Percentiles rank a stretch among this genome's conserved stretches.
Evolutionary conservation across 2,329 filamentous ascomycete species (phyloP).

Genomic region (Penicillium sp.): DNA sequence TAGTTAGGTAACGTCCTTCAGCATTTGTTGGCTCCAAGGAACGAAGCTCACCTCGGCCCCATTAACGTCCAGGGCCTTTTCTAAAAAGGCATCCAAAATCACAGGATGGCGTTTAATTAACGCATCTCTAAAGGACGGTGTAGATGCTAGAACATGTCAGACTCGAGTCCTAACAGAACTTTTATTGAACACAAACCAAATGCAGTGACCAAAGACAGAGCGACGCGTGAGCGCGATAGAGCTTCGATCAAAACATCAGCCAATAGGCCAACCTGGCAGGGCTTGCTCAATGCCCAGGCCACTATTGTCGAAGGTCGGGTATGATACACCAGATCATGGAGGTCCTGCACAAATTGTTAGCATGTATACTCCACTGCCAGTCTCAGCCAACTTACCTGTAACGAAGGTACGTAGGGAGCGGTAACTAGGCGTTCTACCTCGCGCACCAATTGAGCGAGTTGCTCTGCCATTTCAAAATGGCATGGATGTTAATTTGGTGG

Average conservation of each 20-base stretch:
- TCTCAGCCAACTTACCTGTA: slow-evolving; percentile 42
- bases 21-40: no score
- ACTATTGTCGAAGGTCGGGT: slow-evolving; percentile 38
- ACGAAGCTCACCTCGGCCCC: slow-evolving; percentile 30
- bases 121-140: slow-evolving; percentile 32
- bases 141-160: slow-evolving; percentile 25
- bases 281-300: slow-evolving; percentile 49
- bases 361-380: slow-evolving; percentile 5
- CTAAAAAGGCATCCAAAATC: slow-evolving; percentile 37
- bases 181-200: slow-evolving; percentile 42
- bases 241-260: slow-evolving; percentile 48
- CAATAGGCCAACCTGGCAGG: slow-evolving; percentile 50
- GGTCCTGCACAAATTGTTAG: slow-evolving; percentile 24
- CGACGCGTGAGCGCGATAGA: slow-evolving; percentile 51
- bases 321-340: slow-evolving; percentile 28
- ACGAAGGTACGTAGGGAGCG: slow-evolving; percentile 50
- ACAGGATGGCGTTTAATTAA: slow-evolving; percentile 34
- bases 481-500: not conserved
- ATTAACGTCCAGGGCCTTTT: slow-evolving; percentile 27
- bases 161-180: not conserved
- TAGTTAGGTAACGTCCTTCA: not conserved
- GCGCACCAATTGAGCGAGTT: slow-evolving; percentile 27
- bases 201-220: slow-evolving; percentile 49
- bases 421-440: slow-evolving; percentile 50
- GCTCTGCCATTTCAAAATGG: slow-evolving; percentile 26